Percentiles rank a stretch among this genome's conserved stretches.
phyloP scores from a whole-genome alignment of 2,329 filamentous ascomycete genomes.

The Fusarium sp. region DNA sequence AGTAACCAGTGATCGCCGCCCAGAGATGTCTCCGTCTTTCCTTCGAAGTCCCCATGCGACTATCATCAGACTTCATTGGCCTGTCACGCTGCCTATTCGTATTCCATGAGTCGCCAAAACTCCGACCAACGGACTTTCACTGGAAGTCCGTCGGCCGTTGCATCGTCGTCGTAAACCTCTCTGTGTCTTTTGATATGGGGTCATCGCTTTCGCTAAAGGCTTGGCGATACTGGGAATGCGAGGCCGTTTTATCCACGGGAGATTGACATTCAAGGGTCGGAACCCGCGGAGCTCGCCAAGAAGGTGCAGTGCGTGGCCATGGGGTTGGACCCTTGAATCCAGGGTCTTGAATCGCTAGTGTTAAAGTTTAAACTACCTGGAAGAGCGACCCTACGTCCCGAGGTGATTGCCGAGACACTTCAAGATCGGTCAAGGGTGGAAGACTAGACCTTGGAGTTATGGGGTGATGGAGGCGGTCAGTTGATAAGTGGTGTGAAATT shows the following conservation, averaged over 20 bases:
- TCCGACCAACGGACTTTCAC: not conserved
- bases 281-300: not conserved
- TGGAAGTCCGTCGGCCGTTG: rapidly evolving
- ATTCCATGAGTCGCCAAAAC: not conserved
- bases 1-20: not conserved
- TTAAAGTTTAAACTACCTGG: not conserved
- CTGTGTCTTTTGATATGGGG: not conserved
- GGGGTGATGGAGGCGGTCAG: not conserved
- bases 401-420: not conserved
- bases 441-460: not conserved
- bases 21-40: too few relatives aligned
- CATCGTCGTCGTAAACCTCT: too few relatives aligned
- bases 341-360: not conserved
- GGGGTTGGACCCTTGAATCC: not conserved
- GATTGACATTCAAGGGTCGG: not conserved
- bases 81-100: not conserved
- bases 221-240: not conserved
- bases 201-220: not conserved
- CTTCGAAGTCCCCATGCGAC: not conserved
- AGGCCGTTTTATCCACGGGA: not conserved
- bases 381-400: not conserved
- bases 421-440: not conserved
- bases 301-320: too few relatives aligned
- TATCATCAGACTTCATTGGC: not conserved
- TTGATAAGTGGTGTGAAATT: not conserved